Percentiles rank a stretch among this genome's conserved stretches.
Evolutionary conservation across 202 grass and related monocot species (phyloP).

Genomic region (Schoenoplectus triqueter): DNA sequence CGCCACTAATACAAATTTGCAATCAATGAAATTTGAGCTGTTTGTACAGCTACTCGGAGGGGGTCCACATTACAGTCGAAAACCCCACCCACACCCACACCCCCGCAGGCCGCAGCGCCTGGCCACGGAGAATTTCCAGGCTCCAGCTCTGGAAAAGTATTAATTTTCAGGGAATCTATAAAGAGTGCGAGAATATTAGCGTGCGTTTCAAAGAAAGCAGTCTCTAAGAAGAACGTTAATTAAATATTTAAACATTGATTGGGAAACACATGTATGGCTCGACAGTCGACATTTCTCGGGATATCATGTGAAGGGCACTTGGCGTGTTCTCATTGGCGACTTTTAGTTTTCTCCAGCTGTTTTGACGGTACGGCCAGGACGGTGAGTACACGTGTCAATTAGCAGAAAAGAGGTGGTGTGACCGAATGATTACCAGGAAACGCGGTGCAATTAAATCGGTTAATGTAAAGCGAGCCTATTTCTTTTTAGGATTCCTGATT

Average conservation of each 20-base stretch:
- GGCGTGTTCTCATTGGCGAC: slow-evolving; percentile 22
- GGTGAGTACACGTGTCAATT: slow-evolving; percentile 22
- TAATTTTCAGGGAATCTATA: too few species aligned
- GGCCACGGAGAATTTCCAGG: too few species aligned
- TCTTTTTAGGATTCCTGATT: not conserved
- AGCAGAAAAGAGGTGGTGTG: not conserved
- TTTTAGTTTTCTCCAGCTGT: slow-evolving; percentile 11
- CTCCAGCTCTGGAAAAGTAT: too few species aligned
- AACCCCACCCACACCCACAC: too few species aligned
- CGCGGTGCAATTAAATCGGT: not conserved
- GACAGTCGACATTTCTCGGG: slow-evolving; percentile 20
- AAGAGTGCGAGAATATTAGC: slow-evolving; percentile 21
- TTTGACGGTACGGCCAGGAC: slow-evolving; percentile 25
- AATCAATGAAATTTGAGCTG: too few species aligned
- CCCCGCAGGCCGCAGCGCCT: too few species aligned
- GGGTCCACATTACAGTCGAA: not conserved
- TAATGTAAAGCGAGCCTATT: not conserved
- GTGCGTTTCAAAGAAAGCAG: slow-evolving; percentile 34
- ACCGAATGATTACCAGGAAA: not conserved
- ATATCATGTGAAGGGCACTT: slow-evolving; percentile 30
- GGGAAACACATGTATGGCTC: not conserved
- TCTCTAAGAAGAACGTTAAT: not conserved
- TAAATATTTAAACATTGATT: not conserved
- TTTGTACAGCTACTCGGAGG: too few species aligned
- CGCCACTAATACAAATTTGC: too few species aligned